phyloP scores from a whole-genome alignment of 768 basidiomycete genomes.

The Kwoniella pini region DNA sequence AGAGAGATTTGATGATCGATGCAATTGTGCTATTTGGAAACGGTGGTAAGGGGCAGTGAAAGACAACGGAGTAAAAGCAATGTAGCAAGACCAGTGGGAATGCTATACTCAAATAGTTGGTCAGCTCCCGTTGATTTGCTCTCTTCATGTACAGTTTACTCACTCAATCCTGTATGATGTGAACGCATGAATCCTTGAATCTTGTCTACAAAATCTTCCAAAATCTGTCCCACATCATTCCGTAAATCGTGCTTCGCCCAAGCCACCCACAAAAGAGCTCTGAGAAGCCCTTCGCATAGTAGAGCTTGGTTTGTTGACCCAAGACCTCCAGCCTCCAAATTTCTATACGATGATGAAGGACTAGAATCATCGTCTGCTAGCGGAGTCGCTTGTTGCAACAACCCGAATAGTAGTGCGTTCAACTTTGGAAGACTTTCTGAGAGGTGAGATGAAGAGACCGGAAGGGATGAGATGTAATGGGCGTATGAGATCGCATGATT shows the following conservation, averaged over 20 bases:
- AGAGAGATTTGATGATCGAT: conserved; percentile 15
- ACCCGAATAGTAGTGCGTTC: conserved; percentile 27
- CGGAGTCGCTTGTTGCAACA: conserved; percentile 28
- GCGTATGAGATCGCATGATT: conserved; percentile 52
- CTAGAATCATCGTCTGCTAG: conserved; percentile 8
- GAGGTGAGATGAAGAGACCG: conserved; percentile 25
- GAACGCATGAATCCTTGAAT: conserved; percentile 28
- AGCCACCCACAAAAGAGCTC: conserved; percentile 41
- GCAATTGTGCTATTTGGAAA: conserved; percentile 12
- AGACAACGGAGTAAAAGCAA: conserved; percentile 31
- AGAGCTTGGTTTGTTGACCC: conserved; percentile 27
- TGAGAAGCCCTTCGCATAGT: conserved; percentile 34
- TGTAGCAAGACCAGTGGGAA: conserved; percentile 41
- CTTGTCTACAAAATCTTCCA: conserved; percentile 23
- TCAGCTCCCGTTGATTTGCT: not conserved
- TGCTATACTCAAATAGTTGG: conserved; percentile 20
- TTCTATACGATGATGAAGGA: conserved; percentile 34
- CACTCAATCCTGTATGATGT: conserved; percentile 18
- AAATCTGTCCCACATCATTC: conserved; percentile 19
- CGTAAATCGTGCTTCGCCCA: conserved; percentile 18
- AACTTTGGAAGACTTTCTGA: conserved; percentile 24
- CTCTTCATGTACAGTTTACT: conserved; percentile 1
- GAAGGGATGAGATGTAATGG: conserved; percentile 46
- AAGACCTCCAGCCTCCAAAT: conserved; percentile 7
- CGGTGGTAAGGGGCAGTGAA: conserved; percentile 27